Conservation (phyloP, 73 alveolate genomes). For the Tetrahymena thermophila region DNA sequence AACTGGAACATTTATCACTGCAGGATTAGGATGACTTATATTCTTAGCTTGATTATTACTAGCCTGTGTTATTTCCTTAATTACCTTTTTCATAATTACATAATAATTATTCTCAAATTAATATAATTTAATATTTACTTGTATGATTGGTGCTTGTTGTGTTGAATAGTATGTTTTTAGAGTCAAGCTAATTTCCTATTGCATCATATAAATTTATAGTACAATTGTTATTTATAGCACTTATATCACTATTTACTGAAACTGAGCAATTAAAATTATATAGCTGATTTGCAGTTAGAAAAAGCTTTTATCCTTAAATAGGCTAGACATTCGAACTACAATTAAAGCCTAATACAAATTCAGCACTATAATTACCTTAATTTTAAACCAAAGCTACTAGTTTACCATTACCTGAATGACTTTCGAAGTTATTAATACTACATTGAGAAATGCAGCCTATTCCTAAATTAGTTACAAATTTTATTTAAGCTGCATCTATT, state of each 20-base stretch:
- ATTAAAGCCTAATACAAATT: constrained; percentile 34
- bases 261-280: background rate
- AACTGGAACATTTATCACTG: background rate
- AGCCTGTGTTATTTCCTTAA: background rate
- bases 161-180: constrained; percentile 20
- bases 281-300: constrained; percentile 22
- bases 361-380: constrained; percentile 50
- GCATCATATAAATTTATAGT: constrained; percentile 33
- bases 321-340: constrained; percentile 46
- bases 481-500: constrained; percentile 49
- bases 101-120: background rate
- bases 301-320: constrained; percentile 36
- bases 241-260: constrained; percentile 1
- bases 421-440: constrained; percentile 37
- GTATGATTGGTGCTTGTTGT: background rate
- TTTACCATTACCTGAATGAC: constrained; percentile 46
- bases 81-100: background rate
- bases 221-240: constrained; percentile 29
- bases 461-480: constrained; percentile 48
- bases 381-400: constrained; percentile 35
- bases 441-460: constrained; percentile 44
- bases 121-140: background rate
- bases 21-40: background rate
- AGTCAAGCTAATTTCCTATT: constrained; percentile 42
- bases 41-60: background rate